Conservation (phyloP, 2,329 filamentous ascomycete species). For the Pleomassaria siparia region DNA sequence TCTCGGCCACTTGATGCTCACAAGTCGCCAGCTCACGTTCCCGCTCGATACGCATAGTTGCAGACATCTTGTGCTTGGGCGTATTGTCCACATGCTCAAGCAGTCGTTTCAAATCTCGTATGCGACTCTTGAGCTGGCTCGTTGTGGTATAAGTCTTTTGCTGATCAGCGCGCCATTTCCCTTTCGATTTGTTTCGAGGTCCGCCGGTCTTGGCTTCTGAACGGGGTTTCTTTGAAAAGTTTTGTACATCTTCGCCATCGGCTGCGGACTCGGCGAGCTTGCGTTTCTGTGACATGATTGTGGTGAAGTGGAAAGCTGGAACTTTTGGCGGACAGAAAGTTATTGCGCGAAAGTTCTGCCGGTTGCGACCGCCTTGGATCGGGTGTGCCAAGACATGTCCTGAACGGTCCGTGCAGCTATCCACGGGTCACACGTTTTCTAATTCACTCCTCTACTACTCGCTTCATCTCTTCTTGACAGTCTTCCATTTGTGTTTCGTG, state of each 20-base stretch:
- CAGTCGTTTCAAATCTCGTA: constrained; percentile 68
- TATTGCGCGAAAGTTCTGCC: constrained; percentile 8
- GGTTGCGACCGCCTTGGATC: neutral
- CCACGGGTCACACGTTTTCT: no score
- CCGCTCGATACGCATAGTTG: constrained; percentile 66
- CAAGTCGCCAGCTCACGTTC: constrained; percentile 71
- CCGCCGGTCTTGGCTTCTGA: constrained; percentile 19
- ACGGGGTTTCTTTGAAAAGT: constrained; percentile 28
- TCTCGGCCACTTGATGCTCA: constrained; percentile 60
- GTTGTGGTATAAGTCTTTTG: constrained; percentile 39
- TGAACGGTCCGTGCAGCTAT: neutral
- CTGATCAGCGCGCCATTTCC: constrained; percentile 21
- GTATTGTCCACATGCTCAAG: constrained; percentile 60
- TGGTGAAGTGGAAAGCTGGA: constrained; percentile 1
- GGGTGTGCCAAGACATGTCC: constrained; percentile 5
- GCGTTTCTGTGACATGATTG: constrained; percentile 40
- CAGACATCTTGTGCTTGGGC: constrained; percentile 56
- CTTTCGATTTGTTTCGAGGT: constrained; percentile 12
- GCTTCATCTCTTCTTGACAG: neutral
- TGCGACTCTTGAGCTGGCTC: constrained; percentile 70
- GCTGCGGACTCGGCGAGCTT: constrained; percentile 29
- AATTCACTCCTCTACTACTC: neutral
- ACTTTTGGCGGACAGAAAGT: constrained; percentile 1
- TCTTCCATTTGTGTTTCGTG: neutral
- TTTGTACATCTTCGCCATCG: constrained; percentile 11